A percentile compares a stretch with the other conserved stretches of the same genome.
phyloP scores from a whole-genome alignment of 2,329 filamentous ascomycete species.

The Venturia oleaginea region DNA sequence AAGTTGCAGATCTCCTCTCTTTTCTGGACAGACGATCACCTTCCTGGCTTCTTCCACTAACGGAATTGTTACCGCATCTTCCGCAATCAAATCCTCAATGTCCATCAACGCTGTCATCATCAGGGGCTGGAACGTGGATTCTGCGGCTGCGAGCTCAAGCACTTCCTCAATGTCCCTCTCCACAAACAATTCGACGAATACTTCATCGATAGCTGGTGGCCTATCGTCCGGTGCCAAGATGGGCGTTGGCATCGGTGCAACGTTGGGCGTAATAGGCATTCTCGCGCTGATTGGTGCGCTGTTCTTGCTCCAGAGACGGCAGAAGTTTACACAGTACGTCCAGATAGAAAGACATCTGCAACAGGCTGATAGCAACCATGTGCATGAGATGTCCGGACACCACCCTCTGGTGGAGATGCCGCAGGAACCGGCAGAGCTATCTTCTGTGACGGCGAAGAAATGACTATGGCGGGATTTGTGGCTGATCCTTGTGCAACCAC shows the following conservation, averaged over 20 bases:
- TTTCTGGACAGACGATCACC: not conserved
- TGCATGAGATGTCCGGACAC: not conserved
- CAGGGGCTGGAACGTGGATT: not conserved
- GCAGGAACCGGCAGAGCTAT: not conserved
- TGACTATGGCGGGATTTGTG: not conserved
- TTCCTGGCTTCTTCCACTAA: not conserved
- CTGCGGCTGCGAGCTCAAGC: not conserved
- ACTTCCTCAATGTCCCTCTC: not conserved
- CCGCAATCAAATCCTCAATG: not conserved
- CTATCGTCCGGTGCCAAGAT: not conserved
- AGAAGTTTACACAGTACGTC: not conserved
- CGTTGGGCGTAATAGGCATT: not conserved
- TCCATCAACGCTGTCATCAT: constrained; percentile 1
- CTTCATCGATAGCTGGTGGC: not conserved
- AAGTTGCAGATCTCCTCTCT: not conserved
- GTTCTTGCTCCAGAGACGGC: not conserved
- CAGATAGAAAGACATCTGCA: not conserved
- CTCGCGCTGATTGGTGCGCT: not conserved
- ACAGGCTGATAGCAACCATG: not conserved
- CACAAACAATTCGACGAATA: not conserved
- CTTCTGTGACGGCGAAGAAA: not conserved
- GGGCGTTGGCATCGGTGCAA: not conserved
- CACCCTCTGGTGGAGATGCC: not conserved
- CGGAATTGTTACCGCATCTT: not conserved
- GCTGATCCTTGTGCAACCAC: not conserved